A percentile compares a stretch with the other conserved stretches of the same genome.
Evolutionary conservation across 73 alveolate species (phyloP).

Genomic region (Durusdinium trenchii): DNA sequence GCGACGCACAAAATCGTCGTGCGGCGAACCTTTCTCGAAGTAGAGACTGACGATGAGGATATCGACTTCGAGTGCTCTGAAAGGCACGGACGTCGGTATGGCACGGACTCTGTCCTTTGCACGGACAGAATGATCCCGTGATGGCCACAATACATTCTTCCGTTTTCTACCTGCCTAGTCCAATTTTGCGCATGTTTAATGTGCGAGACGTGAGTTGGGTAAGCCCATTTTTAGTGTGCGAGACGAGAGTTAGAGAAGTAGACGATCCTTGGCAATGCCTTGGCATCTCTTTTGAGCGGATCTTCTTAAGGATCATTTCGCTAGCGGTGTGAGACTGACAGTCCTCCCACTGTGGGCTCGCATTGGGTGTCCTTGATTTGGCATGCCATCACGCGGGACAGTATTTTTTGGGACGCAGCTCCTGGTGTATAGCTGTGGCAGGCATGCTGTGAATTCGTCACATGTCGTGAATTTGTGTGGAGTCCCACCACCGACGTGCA

Average conservation of each 20-base stretch:
- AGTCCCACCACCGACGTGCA: too few relatives aligned
- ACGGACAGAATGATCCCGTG: too few relatives aligned
- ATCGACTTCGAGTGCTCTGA: conserved; percentile 49
- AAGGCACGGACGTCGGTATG: conserved; percentile 37
- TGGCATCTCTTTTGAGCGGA: conserved; percentile 45
- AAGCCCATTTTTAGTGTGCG: too few relatives aligned
- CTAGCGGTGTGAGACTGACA: background rate
- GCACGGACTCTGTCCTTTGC: conserved; percentile 30
- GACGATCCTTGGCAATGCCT: too few relatives aligned
- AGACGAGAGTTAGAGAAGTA: too few relatives aligned
- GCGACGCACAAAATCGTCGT: conserved; percentile 48
- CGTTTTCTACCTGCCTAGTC: too few relatives aligned
- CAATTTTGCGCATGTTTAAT: too few relatives aligned
- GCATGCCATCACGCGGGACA: background rate
- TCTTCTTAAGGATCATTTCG: background rate
- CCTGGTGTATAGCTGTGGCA: background rate
- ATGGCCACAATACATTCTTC: too few relatives aligned
- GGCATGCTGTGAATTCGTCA: too few relatives aligned
- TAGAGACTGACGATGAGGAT: conserved; percentile 52
- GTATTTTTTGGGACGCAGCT: background rate
- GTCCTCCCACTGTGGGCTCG: background rate
- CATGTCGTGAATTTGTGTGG: too few relatives aligned
- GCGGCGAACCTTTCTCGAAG: conserved; percentile 82
- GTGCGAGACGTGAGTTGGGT: too few relatives aligned
- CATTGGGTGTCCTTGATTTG: background rate